phyloP scores from a whole-genome alignment of 164 flowering plant species.

The Vitis rotundifolia region DNA sequence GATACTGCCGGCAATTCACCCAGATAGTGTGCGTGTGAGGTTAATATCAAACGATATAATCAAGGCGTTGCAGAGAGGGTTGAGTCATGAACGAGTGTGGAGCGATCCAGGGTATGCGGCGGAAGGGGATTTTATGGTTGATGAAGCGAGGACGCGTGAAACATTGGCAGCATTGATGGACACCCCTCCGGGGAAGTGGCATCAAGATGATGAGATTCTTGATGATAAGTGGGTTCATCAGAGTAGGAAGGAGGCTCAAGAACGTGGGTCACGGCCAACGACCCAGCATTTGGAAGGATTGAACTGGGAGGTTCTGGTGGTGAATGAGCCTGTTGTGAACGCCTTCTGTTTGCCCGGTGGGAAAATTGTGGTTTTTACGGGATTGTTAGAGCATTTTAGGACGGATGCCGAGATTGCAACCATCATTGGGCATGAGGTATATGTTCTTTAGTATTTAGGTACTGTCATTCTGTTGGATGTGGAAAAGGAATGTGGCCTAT shows the following conservation, averaged over 20 bases:
- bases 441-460: background rate
- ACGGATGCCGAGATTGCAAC: conserved; percentile 85
- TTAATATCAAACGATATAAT: conserved; percentile 75
- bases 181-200: conserved; percentile 35
- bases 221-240: conserved; percentile 84
- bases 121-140: conserved; percentile 11
- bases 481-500: background rate
- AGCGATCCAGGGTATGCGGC: conserved; percentile 59
- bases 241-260: conserved; percentile 60
- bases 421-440: conserved; percentile 86
- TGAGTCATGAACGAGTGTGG: conserved; percentile 70
- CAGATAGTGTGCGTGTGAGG: conserved; percentile 75
- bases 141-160: conserved; percentile 21
- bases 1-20: conserved; percentile 83
- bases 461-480: background rate
- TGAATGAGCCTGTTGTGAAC: conserved; percentile 74
- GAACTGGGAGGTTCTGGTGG: conserved; percentile 91
- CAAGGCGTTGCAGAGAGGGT: conserved; percentile 75
- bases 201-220: conserved; percentile 69
- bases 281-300: conserved; percentile 75
- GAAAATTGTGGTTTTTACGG: conserved; percentile 86
- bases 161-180: conserved; percentile 41
- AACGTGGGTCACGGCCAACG: conserved; percentile 35
- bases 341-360: conserved; percentile 97
- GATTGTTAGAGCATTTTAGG: conserved; percentile 68